A percentile compares a stretch with the other conserved stretches of the same genome.
These are phyloP conservation scores for Candida nemodendra DNA, from an alignment of 805 yeast species.

Conservation along the genomic window DNA sequence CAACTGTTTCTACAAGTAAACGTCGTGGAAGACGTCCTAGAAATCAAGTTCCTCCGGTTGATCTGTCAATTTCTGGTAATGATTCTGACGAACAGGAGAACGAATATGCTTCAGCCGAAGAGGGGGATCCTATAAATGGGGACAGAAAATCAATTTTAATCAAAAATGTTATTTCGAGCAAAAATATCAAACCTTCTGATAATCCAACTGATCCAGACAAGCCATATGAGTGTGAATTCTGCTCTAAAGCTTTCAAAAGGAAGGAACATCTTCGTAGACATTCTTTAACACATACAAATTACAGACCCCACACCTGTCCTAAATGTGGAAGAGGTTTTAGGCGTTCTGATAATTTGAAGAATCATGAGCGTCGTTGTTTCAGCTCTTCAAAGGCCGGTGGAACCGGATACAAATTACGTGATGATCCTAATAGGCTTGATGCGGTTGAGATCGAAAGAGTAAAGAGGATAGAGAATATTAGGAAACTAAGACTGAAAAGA, in stretches of 20 bases:
- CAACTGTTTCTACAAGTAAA: background rate
- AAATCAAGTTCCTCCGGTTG: background rate
- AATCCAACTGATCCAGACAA: slow-evolving; percentile 20
- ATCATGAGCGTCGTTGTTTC: slow-evolving; percentile 26
- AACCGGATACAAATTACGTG: slow-evolving; percentile 21
- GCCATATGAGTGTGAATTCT: slow-evolving; percentile 25
- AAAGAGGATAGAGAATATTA: slow-evolving; percentile 15
- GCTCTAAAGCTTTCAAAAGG: slow-evolving; percentile 27
- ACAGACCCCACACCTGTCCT: slow-evolving; percentile 27
- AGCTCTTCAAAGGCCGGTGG: slow-evolving; percentile 18
- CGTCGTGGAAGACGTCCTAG: background rate
- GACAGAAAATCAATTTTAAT: slow-evolving; percentile 17
- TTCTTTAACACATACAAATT: slow-evolving; percentile 26
- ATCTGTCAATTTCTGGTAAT: slow-evolving; percentile 1
- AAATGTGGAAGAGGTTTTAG: slow-evolving; percentile 29
- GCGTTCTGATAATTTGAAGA: slow-evolving; percentile 29
- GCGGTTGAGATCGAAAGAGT: slow-evolving; percentile 22
- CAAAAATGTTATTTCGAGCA: slow-evolving; percentile 22
- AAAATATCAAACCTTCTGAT: slow-evolving; percentile 20
- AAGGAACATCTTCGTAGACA: slow-evolving; percentile 29
- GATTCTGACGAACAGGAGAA: slow-evolving; percentile 5
- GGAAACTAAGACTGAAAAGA: slow-evolving; percentile 10
- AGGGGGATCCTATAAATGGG: slow-evolving; percentile 4
- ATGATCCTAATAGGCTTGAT: slow-evolving; percentile 23
- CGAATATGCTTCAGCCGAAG: slow-evolving; percentile 1